Base-by-base conservation (phyloP, 1,139 yeast genomes). In the Ogataea hybrid region DNA sequence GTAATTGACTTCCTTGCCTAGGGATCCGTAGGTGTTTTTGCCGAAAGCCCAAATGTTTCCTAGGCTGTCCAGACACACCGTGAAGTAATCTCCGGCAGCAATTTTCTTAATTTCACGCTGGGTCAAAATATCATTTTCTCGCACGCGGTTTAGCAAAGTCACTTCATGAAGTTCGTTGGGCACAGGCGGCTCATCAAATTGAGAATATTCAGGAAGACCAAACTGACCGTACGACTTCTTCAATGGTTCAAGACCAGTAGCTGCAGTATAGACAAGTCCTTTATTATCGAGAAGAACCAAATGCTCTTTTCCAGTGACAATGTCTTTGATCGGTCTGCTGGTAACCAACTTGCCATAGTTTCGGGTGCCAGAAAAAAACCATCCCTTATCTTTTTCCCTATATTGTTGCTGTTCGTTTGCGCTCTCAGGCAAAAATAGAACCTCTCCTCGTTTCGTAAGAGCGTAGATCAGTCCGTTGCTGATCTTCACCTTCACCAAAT, bases 1-100 rank as follows among this genome's bases (percentile, higher is more conserved):
- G 56, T 77, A 77, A 21, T 77, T 70, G 38, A 84, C 81, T 7
- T 81, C 80, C 37, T 77, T 69, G n/a, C 90, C 96, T 47, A 94
- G 71, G 58, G 92, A 92, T 18, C 98, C 97, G 59, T 67, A 77
- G 2, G 77, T 69, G 60, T 92, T 92, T 46, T 77, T 77, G 23
- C 98, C 98, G 78, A 95, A 90, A 1, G 89, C 75, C 77, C 84
- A 85, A 14, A 88, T 67, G 44, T 73, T 70, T 12, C 92, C 94
- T 18, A 69, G 58, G 2, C 67, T 54, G 51, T 87, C 92, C 23
- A 75, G 61, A 2, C 80, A 94, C 22, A 89, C 59, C 7, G 88
- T 79, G 64, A 88, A 96, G 59, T 69, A 72, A 38, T 73, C 71
- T 2, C 97, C 97, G 42, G 84, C 69, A 1, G 95, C 87, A 37